phyloP scores from a whole-genome alignment of 1,284 basidiomycete species.

The Fomitopsis betulina region DNA sequence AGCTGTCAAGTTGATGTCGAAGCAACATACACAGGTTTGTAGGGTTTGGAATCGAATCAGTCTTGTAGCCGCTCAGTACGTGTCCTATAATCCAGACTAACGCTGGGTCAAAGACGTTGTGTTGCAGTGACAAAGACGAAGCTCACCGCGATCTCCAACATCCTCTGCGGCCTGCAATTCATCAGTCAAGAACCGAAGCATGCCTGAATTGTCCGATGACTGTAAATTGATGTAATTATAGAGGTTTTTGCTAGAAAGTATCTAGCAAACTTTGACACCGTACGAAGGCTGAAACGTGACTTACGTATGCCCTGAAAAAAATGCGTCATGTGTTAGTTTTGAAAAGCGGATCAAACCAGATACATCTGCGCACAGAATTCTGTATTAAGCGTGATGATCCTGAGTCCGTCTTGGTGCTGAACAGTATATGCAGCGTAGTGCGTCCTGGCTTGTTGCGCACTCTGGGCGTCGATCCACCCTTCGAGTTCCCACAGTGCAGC shows the following conservation, averaged over 20 bases:
- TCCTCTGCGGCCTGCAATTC: conserved; percentile 79
- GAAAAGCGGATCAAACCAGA: too few species aligned
- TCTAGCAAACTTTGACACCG: too few species aligned
- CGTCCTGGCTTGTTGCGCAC: conserved; percentile 53
- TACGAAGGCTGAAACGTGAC: too few species aligned
- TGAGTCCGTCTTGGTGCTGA: conserved; percentile 61
- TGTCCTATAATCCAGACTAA: too few species aligned
- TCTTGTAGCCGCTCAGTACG: too few species aligned
- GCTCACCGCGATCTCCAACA: conserved; percentile 55
- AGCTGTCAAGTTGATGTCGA: too few species aligned
- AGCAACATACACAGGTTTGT: too few species aligned
- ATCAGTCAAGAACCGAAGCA: conserved; percentile 75
- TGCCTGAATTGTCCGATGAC: conserved; percentile 66
- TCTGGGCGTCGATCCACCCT: conserved; percentile 57
- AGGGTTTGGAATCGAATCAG: too few species aligned
- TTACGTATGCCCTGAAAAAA: background rate
- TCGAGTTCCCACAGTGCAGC: conserved; percentile 67
- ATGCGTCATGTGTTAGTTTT: background rate
- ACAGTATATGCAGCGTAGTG: conserved; percentile 79
- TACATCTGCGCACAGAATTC: conserved; percentile 53
- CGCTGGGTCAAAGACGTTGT: too few species aligned
- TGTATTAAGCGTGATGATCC: conserved; percentile 75
- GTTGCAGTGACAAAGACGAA: too few species aligned
- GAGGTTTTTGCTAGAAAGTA: conserved; percentile 52
- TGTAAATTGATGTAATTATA: conserved; percentile 79